These are phyloP conservation scores for Thielaviopsis euricoi DNA, from an alignment of 2,329 filamentous ascomycete genomes.

Conservation along the genomic window DNA sequence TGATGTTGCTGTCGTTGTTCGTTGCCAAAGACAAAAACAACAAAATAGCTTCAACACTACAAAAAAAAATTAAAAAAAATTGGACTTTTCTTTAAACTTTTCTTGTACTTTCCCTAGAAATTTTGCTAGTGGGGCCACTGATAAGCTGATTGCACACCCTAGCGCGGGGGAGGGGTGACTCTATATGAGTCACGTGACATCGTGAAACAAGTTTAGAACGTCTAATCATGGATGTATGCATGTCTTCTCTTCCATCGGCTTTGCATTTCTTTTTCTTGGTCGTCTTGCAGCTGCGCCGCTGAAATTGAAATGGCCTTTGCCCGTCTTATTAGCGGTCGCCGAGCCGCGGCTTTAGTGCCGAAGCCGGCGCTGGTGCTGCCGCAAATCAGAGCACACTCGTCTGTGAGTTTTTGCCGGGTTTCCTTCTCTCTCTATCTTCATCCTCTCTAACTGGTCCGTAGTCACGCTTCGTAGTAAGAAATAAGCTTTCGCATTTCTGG, in stretches of 20 bases:
- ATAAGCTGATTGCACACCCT: constrained; percentile 11
- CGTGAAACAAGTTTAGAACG: background rate
- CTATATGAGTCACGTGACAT: constrained; percentile 1
- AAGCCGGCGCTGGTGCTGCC: background rate
- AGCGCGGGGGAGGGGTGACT: background rate
- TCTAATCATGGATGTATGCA: background rate
- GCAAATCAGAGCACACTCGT: constrained; percentile 8
- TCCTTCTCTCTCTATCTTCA: background rate
- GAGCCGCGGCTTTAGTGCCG: background rate
- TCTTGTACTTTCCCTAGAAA: constrained; percentile 2
- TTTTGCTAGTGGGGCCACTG: constrained; percentile 11
- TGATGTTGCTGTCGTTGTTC: background rate
- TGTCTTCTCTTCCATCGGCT: background rate
- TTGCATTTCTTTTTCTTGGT: background rate
- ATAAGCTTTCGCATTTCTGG: constrained; percentile 56
- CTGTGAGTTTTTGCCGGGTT: constrained; percentile 1
- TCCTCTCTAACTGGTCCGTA: constrained; percentile 2
- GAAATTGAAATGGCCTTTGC: background rate
- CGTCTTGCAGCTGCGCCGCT: background rate
- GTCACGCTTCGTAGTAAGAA: constrained; percentile 5
- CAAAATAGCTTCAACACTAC: constrained; percentile 1
- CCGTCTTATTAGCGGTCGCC: background rate
- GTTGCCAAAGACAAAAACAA: background rate
- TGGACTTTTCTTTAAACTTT: background rate
- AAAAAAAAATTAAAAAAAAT: background rate